phyloP scores from a whole-genome alignment of 495 filamentous ascomycete species.

The Aspergillus mulundensis region DNA sequence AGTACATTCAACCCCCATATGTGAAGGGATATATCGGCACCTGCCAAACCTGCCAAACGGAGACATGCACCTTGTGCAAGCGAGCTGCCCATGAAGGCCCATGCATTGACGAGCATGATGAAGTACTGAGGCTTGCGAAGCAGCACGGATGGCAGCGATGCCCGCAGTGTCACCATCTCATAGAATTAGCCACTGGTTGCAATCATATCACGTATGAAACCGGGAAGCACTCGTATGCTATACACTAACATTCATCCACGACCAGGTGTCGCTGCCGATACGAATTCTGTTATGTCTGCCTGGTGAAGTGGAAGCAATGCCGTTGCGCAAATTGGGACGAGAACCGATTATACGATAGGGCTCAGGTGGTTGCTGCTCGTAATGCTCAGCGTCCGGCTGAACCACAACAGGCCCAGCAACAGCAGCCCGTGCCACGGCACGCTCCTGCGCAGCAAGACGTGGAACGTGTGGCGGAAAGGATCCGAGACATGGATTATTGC shows the following conservation, averaged over 20 bases:
- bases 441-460: constrained; percentile 1
- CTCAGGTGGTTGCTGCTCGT: constrained; percentile 9
- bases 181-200: constrained; percentile 21
- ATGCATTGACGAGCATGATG: constrained; percentile 17
- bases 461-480: neutral
- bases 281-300: constrained; percentile 25
- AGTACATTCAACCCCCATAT: constrained; percentile 20
- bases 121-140: constrained; percentile 22
- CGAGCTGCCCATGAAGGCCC: constrained; percentile 18
- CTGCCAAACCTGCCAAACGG: constrained; percentile 23
- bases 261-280: constrained; percentile 14
- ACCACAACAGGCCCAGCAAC: neutral
- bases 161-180: constrained; percentile 21
- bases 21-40: constrained; percentile 5
- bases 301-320: constrained; percentile 46
- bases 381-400: neutral
- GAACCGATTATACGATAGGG: constrained; percentile 24
- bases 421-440: no score
- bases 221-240: neutral
- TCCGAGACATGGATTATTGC: neutral
- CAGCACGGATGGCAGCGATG: constrained; percentile 29
- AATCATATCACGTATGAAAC: constrained; percentile 26
- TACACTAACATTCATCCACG: neutral
- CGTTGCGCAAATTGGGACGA: constrained; percentile 40
- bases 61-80: constrained; percentile 37